Base-by-base conservation (phyloP, 2,329 filamentous ascomycete species). In the Ramularia endophylla region DNA sequence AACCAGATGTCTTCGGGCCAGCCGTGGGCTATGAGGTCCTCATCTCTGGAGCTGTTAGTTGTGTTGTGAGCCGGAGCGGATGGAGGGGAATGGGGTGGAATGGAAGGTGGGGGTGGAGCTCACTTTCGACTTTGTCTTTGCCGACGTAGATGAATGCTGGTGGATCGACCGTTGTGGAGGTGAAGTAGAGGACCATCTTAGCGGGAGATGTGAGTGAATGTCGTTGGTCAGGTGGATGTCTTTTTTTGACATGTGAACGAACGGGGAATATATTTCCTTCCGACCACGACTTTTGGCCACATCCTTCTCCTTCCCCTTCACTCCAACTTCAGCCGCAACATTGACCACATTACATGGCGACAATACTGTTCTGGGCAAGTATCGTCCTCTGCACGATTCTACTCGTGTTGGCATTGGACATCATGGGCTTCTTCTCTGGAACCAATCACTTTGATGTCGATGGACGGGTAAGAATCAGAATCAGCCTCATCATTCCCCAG, bases 151-250 rank as follows among this genome's bases (percentile, higher is more conserved):
- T 81, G 62, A 83, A 89, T 30, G 87, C 90, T 22, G 87, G 64
- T 2, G 92, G 90, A 9, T 81, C 75, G 28, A 94, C 87, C 30
- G 81, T 80, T 47, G 78, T 90, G 18, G 90, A 97, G 1, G 81
- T 92, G 65, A 92, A 97, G 66, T 97, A 97, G 70, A 85, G 95
- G 34, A 98, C 92, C 92, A 98, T 94, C n/a, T n/a, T n/a, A n/a
- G n/a, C n/a, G n/a, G n/a, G n/a, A n/a, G n/a, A n/a, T n/a, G n/a
- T n/a, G n/a, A n/a, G n/a, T n/a, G n/a, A n/a, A n/a, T n/a, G n/a
- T n/a, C n/a, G n/a, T n/a, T n/a, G n/a, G n/a, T n/a, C n/a, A n/a
- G n/a, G n/a, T n/a, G n/a, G n/a, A n/a, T n/a, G n/a, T n/a, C n/a
- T n/a, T n/a, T n/a, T n/a, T n/a, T n/a, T n/a, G n/a, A n/a, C n/a